Percentiles rank a stretch among this genome's conserved stretches.
These are phyloP conservation scores for Didymella segeticola DNA, from an alignment of 2,329 filamentous ascomycete species.

Conservation along the genomic window DNA sequence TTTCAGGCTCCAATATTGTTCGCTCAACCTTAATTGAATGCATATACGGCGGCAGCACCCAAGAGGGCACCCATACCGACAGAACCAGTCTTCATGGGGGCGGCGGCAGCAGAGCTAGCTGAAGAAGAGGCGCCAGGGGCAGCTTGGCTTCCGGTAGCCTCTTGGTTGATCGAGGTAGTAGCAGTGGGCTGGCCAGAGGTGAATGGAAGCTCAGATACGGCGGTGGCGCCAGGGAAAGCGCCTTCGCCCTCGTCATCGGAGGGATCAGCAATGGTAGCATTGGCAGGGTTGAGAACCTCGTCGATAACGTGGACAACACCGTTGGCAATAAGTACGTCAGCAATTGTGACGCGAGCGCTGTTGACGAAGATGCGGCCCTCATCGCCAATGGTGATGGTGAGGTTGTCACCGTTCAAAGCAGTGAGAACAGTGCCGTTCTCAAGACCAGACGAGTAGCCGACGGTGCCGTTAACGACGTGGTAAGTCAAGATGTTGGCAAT, in stretches of 20 bases:
- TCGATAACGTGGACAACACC: constrained; percentile 62
- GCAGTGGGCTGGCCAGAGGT: constrained; percentile 61
- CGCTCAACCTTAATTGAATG: constrained; percentile 21
- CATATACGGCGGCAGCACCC: constrained; percentile 51
- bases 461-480: constrained; percentile 65
- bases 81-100: constrained; percentile 48
- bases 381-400: constrained; percentile 50
- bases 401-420: constrained; percentile 46
- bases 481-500: constrained; percentile 65
- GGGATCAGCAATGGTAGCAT: constrained; percentile 54
- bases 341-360: constrained; percentile 49
- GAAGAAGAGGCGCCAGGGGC: constrained; percentile 25
- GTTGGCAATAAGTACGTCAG: constrained; percentile 53
- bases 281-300: constrained; percentile 63
- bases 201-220: constrained; percentile 59
- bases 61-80: constrained; percentile 57
- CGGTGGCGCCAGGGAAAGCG: constrained; percentile 61
- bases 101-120: constrained; percentile 25
- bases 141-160: constrained; percentile 30
- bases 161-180: constrained; percentile 50
- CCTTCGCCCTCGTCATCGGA: constrained; percentile 55
- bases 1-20: neutral
- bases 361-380: constrained; percentile 53
- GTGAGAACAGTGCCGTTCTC: constrained; percentile 49
- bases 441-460: constrained; percentile 60